Conservation (phyloP, 2,329 filamentous ascomycete species). For the Botrytis porri region DNA sequence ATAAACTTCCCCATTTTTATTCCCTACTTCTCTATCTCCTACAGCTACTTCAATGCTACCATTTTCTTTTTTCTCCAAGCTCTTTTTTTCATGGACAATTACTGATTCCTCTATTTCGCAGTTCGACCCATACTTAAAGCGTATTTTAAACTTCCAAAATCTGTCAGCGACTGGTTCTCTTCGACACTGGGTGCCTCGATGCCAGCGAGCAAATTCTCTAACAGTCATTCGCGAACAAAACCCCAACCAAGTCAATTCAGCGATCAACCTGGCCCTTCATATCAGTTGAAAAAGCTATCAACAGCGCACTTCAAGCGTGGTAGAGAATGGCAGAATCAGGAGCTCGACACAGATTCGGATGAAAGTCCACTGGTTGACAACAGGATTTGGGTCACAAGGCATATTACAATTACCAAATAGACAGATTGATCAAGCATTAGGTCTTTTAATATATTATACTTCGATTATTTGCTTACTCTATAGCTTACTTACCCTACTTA, state of each 20-base stretch:
- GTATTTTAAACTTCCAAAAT: slow-evolving; percentile 8
- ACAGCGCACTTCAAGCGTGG: neutral
- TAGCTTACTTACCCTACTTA: neutral
- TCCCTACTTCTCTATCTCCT: neutral
- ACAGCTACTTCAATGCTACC: neutral
- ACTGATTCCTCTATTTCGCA: neutral
- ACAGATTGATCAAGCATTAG: neutral
- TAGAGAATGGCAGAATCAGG: neutral
- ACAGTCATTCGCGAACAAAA: neutral
- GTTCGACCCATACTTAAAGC: slow-evolving; percentile 11
- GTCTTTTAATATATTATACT: neutral
- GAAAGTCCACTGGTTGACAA: neutral
- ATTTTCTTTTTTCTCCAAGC: neutral
- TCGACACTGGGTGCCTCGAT: neutral
- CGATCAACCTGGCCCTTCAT: neutral
- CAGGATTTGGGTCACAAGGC: slow-evolving; percentile 7
- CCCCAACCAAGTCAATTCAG: neutral
- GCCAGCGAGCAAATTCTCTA: neutral
- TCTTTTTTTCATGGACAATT: neutral
- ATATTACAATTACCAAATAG: neutral
- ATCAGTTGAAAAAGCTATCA: neutral
- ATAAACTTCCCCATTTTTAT: neutral
- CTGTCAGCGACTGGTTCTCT: slow-evolving; percentile 7
- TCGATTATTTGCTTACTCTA: neutral
- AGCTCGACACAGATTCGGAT: neutral